phyloP scores from a whole-genome alignment of 768 basidiomycete genomes.

The Rhodotorula graminis region DNA sequence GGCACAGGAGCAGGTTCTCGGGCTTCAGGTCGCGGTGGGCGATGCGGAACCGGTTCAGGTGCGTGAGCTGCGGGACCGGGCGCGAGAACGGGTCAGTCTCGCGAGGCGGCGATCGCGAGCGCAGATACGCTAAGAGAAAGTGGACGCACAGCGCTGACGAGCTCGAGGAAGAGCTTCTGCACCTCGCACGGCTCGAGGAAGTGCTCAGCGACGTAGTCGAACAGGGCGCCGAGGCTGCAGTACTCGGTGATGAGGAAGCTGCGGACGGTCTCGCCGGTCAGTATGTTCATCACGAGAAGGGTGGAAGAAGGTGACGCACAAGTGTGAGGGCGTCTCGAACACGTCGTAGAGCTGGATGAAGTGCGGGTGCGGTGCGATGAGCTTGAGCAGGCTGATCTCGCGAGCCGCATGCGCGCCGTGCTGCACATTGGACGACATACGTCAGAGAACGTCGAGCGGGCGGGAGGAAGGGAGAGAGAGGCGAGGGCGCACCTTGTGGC shows the following conservation, averaged over 20 bases:
- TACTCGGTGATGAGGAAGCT: conserved; percentile 82
- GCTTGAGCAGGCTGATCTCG: conserved; percentile 96
- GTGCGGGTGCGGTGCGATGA: conserved; percentile 82
- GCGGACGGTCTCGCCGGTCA: conserved; percentile 3
- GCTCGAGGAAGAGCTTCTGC: conserved; percentile 82
- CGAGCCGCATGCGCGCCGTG: conserved; percentile 79
- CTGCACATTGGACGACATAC: conserved; percentile 46
- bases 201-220: conserved; percentile 79
- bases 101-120: too few species aligned
- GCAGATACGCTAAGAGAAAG: too few species aligned
- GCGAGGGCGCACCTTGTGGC: conserved; percentile 44
- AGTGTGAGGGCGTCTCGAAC: conserved; percentile 84
- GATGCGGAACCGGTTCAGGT: conserved; percentile 66
- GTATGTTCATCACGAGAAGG: neutral
- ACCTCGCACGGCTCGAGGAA: conserved; percentile 67
- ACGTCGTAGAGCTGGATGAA: conserved; percentile 92
- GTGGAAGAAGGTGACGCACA: conserved; percentile 54
- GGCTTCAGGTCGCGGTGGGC: conserved; percentile 92
- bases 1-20: conserved; percentile 83
- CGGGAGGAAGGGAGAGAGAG: conserved; percentile 42
- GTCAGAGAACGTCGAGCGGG: neutral
- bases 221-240: conserved; percentile 88
- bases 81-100: neutral
- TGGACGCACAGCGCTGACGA: conserved; percentile 78
- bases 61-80: neutral